Percentiles rank a stretch among this genome's conserved stretches.
These are phyloP conservation scores for Kalaharituber pfeilii DNA, from an alignment of 2,329 filamentous ascomycete species.

Conservation along the genomic window DNA sequence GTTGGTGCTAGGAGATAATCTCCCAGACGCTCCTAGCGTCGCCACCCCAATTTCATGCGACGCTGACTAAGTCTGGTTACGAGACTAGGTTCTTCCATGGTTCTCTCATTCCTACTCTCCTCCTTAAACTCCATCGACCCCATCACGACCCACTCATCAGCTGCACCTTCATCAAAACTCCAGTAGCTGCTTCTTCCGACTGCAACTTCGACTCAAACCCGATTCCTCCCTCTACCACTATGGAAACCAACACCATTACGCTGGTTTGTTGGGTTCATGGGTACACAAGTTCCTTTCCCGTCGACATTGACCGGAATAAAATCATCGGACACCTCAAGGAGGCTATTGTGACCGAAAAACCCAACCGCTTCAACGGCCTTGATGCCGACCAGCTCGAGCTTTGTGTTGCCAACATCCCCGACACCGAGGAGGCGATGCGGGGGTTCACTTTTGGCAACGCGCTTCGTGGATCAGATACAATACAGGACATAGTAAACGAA, in stretches of 20 bases:
- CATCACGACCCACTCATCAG: background rate
- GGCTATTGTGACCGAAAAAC: background rate
- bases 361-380: background rate
- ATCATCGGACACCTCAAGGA: background rate
- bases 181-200: background rate
- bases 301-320: background rate
- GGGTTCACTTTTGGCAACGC: background rate
- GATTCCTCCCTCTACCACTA: background rate
- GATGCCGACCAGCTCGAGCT: background rate
- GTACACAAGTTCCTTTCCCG: background rate
- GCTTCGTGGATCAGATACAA: background rate
- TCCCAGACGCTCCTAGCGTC: too few relatives aligned
- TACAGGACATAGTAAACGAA: background rate
- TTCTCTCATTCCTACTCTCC: too few relatives aligned
- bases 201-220: background rate
- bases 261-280: background rate
- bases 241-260: background rate
- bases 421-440: background rate
- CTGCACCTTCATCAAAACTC: background rate
- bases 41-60: too few relatives aligned
- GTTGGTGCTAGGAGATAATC: too few relatives aligned
- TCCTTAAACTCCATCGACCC: too few relatives aligned
- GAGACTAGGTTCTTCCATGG: too few relatives aligned
- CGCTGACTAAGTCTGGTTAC: too few relatives aligned
- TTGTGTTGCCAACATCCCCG: background rate